Evolutionary conservation across 129 eudicot genomes (phyloP), one percentile per base, ranked within the genome.

Genomic region (Solidago caesia): DNA sequence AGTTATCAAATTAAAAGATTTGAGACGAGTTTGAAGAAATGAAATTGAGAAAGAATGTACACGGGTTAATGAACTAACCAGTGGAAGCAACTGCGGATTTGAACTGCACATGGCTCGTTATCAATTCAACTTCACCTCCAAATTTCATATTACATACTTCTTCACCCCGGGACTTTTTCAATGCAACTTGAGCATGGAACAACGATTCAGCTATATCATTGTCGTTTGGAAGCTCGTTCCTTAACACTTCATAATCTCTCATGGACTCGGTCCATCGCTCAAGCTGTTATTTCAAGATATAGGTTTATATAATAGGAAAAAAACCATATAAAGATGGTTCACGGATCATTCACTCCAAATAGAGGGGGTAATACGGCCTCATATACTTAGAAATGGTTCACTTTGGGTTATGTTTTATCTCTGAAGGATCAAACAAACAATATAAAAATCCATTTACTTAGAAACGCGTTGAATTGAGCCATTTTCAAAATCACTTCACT

Each of bases 101-200:
- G 16, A 81, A 81, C 64, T 45, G 84, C 33, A 70, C 77, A 27
- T 75, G 81, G 55, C 39, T 62, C 7, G 70, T 56, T 27, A 75
- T 53, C 61, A 29, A 49, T 77, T 91, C 96, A 64, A 88, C 96
- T 76, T 94, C 91, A 44, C 99, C 96, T 64, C 97, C 99, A 75
- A 94, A 91, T 67, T 84, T 91, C 98, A 88, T 82, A 64, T 87
- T 91, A 71, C 44, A 51, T 67, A 94, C 88, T 7, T 85, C 97
- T 82, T 91, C 97, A 8, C 94, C 94, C 39, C 85, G 85, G 44
- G 96, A 91, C 77, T 91, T 95, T 81, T 78, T 85, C 77, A 95
- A 58, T 43, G 89, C 89, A 75, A 88, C 92, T 85, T 89, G 94
- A 10, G 97, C 99, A 64, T 87, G 90, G 67, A 89, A 91, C 56